Base-by-base conservation (phyloP, 1,284 basidiomycete genomes). In the Coriolopsis trogii region DNA sequence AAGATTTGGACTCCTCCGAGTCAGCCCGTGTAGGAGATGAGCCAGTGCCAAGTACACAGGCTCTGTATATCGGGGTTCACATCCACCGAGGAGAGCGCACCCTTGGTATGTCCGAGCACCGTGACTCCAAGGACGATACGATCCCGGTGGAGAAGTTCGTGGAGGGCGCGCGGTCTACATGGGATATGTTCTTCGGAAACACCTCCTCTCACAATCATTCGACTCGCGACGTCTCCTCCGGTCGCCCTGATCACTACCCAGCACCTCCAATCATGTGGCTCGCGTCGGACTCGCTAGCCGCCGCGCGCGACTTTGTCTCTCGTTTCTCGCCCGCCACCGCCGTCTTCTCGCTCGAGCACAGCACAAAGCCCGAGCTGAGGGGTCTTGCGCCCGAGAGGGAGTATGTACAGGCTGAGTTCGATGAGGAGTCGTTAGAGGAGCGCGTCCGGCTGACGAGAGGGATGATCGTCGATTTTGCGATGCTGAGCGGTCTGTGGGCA, bases 391-490 rank as follows among this genome's bases (percentile, higher is more conserved):
- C 82, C 55, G 73, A 72, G 16, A 63, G 64, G 23, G 79, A 76
- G 42, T 88, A 89, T 59, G 69, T 74, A 23, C 85, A 87, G 65
- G 61, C 67, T 16, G 69, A 77, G 38, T 88, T 85, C 60, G 65
- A 74, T 45, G 55, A 61, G 37, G 61, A 81, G 28, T 61, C 67
- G 13, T 56, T 69, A 13, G 70, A 69, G 38, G 73, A 75, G 45
- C 70, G 83, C 44, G 67, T 78, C 9, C 60, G 63, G 23, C 71
- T 79, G 25, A 87, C 85, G 16, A 73, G 73, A 41, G 86, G 85
- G 1, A 79, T 84, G 72, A 65, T 89, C 42, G 80, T 88, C 2
- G 86, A 89, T 64, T 77, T 87, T 57, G 84, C 84, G 15, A 59
- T 86, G 60, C 44, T 85, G 16, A 79, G 77, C 55, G 84, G 84